Base-by-base conservation (phyloP, 2,329 filamentous ascomycete genomes). In the Fusarium nematophilum region DNA sequence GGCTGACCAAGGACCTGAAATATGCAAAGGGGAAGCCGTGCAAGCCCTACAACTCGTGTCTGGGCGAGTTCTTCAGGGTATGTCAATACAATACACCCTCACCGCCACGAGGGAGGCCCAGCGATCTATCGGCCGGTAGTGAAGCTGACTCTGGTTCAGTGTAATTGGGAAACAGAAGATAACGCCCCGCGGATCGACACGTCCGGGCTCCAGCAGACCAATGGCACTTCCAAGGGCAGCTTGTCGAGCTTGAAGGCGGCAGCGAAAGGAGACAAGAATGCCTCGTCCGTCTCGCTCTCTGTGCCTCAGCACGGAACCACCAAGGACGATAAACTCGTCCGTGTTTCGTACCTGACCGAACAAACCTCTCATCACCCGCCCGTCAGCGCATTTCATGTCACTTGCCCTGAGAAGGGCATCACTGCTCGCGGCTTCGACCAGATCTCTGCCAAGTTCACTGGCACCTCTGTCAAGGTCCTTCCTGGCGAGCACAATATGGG, bases 1-100 rank as follows among this genome's bases (percentile, higher is more conserved):
- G 95, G 95, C 96, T 98, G 71, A 98, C 95, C 61, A 99, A 99
- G 76, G 95, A 99, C 76, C 76, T 99, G 76, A 99, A 99, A 86
- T 99, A 98, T 72, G 92, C 96, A 74, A 98, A 98, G 80, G 94
- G 94, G 57, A 96, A 93, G 80, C 95, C 95, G 36, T 98, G 94
- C 87, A 99, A 99, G 78, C 95, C 95, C 9, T 99, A 99, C 80
- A 99, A 99, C 78, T 97, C 93, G 40, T 93, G 93, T 29, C 79
- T 99, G 44, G 95, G 95, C 63, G 95, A 99, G 79, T 99, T 99
- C 79, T 99, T 99, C 79, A 86, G 93, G 79, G 91, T 93, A 81
- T 70, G 87, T 79, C 31, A 18, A 29, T 26, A 14, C 30, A 18
- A n/a, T 26, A 21, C 18, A n/a, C 31, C 33, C 36, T 42, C 26